Conservation (phyloP, 139 green algal species). For the Picochlorum sp. region DNA sequence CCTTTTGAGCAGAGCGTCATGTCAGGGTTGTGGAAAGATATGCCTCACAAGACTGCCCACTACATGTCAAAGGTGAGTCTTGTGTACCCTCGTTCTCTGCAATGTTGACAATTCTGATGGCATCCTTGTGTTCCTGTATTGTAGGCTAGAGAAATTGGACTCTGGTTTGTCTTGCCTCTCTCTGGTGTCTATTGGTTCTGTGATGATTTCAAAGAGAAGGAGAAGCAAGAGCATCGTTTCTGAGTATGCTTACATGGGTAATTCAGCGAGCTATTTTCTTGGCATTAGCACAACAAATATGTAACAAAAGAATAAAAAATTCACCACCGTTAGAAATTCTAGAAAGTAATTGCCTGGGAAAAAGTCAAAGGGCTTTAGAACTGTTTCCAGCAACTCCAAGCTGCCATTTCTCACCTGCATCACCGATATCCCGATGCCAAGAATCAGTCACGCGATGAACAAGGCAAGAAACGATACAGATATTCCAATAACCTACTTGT, state of each 20-base stretch:
- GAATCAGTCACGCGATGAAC: too few species aligned
- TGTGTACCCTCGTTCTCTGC: too few species aligned
- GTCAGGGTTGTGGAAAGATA: constrained; percentile 58
- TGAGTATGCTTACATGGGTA: constrained; percentile 16
- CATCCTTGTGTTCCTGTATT: background rate
- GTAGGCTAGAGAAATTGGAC: constrained; percentile 16
- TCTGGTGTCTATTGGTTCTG: constrained; percentile 15
- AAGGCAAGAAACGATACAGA: too few species aligned
- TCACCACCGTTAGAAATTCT: constrained; percentile 14
- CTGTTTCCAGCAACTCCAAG: background rate
- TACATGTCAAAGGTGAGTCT: constrained; percentile 15
- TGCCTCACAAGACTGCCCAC: constrained; percentile 46
- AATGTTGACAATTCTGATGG: too few species aligned
- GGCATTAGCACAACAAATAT: constrained; percentile 8
- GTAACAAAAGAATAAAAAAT: background rate
- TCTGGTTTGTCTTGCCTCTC: constrained; percentile 21
- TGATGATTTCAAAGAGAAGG: constrained; percentile 59
- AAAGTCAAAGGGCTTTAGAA: constrained; percentile 12
- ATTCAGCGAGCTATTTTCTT: constrained; percentile 10
- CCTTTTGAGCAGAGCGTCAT: constrained; percentile 77
- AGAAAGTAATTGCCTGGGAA: constrained; percentile 13
- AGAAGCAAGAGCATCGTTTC: constrained; percentile 65
- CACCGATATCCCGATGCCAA: background rate
- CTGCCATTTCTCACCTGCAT: background rate
- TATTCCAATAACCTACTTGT: too few species aligned